phyloP scores from a whole-genome alignment of 306 rosid genomes.

The Pterocarpus macrocarpus region DNA sequence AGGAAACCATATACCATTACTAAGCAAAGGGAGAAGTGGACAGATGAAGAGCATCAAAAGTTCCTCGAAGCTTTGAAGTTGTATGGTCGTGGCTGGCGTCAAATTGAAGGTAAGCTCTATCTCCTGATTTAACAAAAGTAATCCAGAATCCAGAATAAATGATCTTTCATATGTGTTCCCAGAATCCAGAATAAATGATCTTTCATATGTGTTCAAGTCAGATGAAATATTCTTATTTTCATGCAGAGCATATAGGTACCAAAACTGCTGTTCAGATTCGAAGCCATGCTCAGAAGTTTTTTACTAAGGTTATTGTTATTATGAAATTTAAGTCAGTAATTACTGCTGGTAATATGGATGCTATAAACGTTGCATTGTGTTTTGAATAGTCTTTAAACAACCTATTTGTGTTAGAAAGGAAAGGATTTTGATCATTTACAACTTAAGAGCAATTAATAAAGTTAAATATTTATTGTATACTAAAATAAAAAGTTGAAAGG shows the following conservation, averaged over 20 bases:
- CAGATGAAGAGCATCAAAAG: constrained; percentile 91
- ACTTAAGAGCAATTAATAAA: background rate
- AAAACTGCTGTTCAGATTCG: constrained; percentile 99
- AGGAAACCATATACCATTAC: constrained; percentile 94
- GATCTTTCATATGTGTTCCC: no score
- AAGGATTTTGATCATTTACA: constrained; percentile 20
- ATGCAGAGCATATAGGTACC: constrained; percentile 95
- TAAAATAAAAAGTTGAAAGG: background rate
- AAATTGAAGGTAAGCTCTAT: constrained; percentile 79
- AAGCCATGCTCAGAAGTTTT: constrained; percentile 99
- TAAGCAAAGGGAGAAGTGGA: constrained; percentile 98
- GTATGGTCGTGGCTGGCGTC: constrained; percentile 99
- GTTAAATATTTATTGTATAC: background rate
- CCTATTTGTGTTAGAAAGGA: background rate
- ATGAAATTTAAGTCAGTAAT: constrained; percentile 26
- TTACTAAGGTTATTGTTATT: constrained; percentile 78
- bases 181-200: background rate
- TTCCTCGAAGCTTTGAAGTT: constrained; percentile 94
- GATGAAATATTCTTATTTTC: constrained; percentile 55
- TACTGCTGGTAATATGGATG: background rate
- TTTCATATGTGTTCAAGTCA: constrained; percentile 28
- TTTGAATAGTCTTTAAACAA: constrained; percentile 24
- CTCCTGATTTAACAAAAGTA: constrained; percentile 7
- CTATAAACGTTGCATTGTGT: background rate
- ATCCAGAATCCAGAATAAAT: no score